Evolutionary conservation across 2,329 filamentous ascomycete genomes (phyloP).

Genomic region (Nemania diffusa): DNA sequence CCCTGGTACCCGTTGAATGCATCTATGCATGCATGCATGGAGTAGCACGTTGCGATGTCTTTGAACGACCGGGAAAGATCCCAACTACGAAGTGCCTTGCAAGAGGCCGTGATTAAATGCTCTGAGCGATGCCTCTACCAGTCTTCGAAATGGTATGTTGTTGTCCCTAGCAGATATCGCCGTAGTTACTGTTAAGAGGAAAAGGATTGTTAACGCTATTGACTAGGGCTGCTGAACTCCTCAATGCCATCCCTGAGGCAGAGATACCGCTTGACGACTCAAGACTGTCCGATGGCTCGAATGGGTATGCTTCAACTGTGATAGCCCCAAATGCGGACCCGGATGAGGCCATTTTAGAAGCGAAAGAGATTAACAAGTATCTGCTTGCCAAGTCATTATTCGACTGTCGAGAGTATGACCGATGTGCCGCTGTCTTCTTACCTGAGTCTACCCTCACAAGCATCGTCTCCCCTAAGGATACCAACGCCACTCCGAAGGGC

Average conservation of each 20-base stretch:
- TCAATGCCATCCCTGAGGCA: conserved; percentile 79
- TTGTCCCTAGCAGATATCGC: background rate
- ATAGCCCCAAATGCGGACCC: conserved; percentile 71
- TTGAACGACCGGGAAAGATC: conserved; percentile 66
- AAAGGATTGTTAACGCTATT: conserved; percentile 30
- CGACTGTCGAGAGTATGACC: conserved; percentile 93
- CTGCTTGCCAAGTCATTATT: conserved; percentile 94
- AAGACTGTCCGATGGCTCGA: conserved; percentile 48
- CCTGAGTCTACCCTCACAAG: conserved; percentile 81
- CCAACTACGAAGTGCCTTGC: conserved; percentile 78
- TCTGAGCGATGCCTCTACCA: conserved; percentile 96
- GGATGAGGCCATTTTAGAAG: conserved; percentile 79
- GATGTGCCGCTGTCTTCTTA: conserved; percentile 88
- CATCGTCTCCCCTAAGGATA: conserved; percentile 63
- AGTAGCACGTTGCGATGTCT: conserved; percentile 55
- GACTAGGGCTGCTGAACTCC: conserved; percentile 88
- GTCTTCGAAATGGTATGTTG: conserved; percentile 87
- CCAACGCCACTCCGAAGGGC: conserved; percentile 58
- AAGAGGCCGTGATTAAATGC: conserved; percentile 88
- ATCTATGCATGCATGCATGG: conserved; percentile 16
- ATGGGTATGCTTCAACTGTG: conserved; percentile 59
- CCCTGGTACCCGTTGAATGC: background rate
- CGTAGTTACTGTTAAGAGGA: background rate
- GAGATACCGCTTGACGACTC: conserved; percentile 46
- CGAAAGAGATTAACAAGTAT: conserved; percentile 82